Base-by-base conservation (phyloP, 139 green algal species). In the Chlorella ohadii region DNA sequence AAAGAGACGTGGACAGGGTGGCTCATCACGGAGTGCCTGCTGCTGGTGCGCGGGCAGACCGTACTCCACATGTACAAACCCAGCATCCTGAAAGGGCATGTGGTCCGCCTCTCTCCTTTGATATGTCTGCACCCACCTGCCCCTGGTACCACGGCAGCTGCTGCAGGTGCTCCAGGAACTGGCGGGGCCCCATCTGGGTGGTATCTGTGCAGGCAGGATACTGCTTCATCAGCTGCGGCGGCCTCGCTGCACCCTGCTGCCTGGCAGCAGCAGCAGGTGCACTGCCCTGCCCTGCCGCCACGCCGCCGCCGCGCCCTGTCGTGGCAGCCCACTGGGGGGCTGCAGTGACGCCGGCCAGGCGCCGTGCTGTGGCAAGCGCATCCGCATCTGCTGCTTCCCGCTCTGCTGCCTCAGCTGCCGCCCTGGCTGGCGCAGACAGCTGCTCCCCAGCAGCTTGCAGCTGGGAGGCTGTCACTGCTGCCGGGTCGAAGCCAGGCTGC, bases 101-200 rank as follows among this genome's bases (percentile, higher is more conserved):
- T n/a, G n/a, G n/a, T n/a, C n/a, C n/a, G n/a, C n/a, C n/a, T n/a
- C n/a, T n/a, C n/a, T n/a, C n/a, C 61, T 67, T 67, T 20, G 2
- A 34, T 28, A 67, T 33, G 51, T 9, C 44, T 51, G n/a, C 31
- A 20, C 33, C 1, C 64, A 91, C 89, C 90, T 96, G 93, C 33
- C 79, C 81, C 6, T 88, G 80, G 87, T 96, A 96, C 85, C 88
- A 95, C 4, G 78, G 63, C 41, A 94, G 84, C 31, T 47, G 25
- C 83, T 89, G 68, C 19, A 97, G 87, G 83, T 97, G 94, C 9
- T 83, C 68, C 78, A 96, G 70, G 59, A 97, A 90, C 41, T 72
- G 78, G 7, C 61, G 9, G 5, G 87, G 66, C 25, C 51, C 39
- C 84, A 96, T 85, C 56, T 77, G 76, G 4, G 64, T 86, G 28